Evolutionary conservation across 768 basidiomycete species (phyloP), one percentile per base, ranked within the genome.

Genomic region (Hericium erinaceus): DNA sequence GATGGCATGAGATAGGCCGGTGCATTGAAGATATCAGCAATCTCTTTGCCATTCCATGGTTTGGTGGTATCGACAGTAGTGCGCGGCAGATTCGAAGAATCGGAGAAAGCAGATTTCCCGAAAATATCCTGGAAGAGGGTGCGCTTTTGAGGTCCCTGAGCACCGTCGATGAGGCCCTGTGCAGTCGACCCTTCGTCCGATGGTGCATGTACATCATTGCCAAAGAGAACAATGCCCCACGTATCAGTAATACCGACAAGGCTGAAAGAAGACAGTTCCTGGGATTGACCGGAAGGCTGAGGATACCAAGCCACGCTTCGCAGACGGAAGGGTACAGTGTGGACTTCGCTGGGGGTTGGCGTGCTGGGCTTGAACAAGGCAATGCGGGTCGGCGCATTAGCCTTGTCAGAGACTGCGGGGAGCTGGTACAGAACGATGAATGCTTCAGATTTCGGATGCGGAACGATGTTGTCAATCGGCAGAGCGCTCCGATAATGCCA

Each of bases 101-200:
- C 67, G 6, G 65, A 64, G 63, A 93, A 83, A 2, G 87, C 87
- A 48, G 89, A 81, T 58, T 80, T 75, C 40, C 94, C 94, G 66
- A 95, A 97, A 66, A 95, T 89, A 66, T 95, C 92, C 68, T 92
- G 87, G 72, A 95, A 92, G 7, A 97, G 74, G 8, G 90, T 87
- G 58, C 77, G 74, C 60, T 65, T 74, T 22, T 69, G 67, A 7
- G 75, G 62, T 61, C 65, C 56, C 2, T 65, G 66, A 39, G 58
- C 40, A 10, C 66, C 58, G 20, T 64, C 66, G 51, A 67, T 65
- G 52, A 77, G 71, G 41, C 69, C 75, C 39, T 68, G 74, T 18
- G 78, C 72, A 13, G 71, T 69, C 3, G 73, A 64, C 18, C 76
- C 77, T 41, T 79, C 77, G 12, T 76, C 76, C 51, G 75, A 70